phyloP scores from a whole-genome alignment of 1,284 basidiomycete species.

The Leccinum holopus region DNA sequence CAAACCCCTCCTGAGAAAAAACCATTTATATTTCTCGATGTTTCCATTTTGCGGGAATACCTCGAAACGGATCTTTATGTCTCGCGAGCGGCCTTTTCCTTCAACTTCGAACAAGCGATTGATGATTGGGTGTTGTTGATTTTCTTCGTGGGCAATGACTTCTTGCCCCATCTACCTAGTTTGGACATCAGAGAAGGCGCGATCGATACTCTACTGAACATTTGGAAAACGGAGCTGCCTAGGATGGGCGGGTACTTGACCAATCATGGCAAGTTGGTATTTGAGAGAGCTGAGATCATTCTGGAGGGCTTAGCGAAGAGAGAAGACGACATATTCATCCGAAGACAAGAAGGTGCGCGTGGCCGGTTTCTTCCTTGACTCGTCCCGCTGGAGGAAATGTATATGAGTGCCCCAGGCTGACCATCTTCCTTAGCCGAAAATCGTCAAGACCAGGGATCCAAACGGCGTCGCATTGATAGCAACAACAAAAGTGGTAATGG shows the following conservation, averaged over 20 bases:
- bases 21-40: conserved; percentile 99
- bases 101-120: conserved; percentile 94
- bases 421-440: conserved; percentile 69
- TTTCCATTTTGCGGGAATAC: conserved; percentile 94
- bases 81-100: conserved; percentile 77
- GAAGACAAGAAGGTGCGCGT: conserved; percentile 83
- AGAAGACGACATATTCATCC: conserved; percentile 96
- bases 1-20: conserved; percentile 77
- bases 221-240: conserved; percentile 92
- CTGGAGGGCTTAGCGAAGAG: conserved; percentile 89
- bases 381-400: not conserved
- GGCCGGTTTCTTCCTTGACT: conserved; percentile 11
- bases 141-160: conserved; percentile 99
- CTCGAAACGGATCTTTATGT: conserved; percentile 94
- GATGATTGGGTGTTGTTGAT: conserved; percentile 99
- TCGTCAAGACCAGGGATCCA: conserved; percentile 85
- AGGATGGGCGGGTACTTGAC: conserved; percentile 98
- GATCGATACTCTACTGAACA: conserved; percentile 93
- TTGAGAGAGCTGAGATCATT: conserved; percentile 88
- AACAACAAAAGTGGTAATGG: conserved; percentile 44
- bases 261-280: conserved; percentile 88
- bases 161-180: conserved; percentile 95
- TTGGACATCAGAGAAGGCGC: conserved; percentile 99
- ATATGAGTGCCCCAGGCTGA: conserved; percentile 13
- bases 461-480: conserved; percentile 83